A percentile compares a stretch with the other conserved stretches of the same genome.
phyloP scores from a whole-genome alignment of 176 grass and related monocot species.

The Carex pumila region DNA sequence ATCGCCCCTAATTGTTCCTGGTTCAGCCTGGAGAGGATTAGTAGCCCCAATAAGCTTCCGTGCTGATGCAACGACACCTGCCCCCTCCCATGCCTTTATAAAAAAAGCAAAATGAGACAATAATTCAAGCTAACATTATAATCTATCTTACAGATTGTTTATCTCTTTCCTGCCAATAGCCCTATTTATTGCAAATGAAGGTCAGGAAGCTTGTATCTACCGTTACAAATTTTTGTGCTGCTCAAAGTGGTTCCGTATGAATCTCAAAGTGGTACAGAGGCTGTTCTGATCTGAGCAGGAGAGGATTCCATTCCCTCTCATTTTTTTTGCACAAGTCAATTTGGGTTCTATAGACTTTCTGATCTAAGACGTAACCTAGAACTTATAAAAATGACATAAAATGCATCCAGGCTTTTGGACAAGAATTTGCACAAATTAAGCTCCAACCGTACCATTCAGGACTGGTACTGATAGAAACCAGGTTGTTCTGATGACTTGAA shows the following conservation, averaged over 20 bases:
- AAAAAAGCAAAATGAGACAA: neutral
- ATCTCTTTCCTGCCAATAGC: neutral
- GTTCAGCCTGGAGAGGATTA: conserved; percentile 92
- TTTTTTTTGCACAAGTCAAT: neutral
- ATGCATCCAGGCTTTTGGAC: neutral
- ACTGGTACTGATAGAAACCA: neutral
- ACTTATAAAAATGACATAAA: neutral
- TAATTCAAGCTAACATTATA: neutral
- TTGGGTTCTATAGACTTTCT: neutral
- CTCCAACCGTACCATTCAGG: neutral
- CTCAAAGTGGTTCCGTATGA: neutral
- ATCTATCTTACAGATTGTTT: neutral
- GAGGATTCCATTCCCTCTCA: neutral
- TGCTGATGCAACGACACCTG: conserved; percentile 81
- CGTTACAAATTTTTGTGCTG: neutral
- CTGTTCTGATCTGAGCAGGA: neutral
- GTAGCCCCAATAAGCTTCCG: conserved; percentile 94
- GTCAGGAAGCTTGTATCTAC: neutral
- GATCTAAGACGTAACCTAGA: neutral
- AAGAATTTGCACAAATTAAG: neutral
- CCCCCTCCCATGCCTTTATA: conserved; percentile 84
- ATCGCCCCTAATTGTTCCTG: conserved; percentile 87
- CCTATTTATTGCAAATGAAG: neutral
- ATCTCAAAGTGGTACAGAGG: neutral
- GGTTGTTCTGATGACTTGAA: neutral